A percentile compares a stretch with the other conserved stretches of the same genome.
Conservation (phyloP, 1,139 yeast genomes). For the Blastobotrys aristatus region DNA sequence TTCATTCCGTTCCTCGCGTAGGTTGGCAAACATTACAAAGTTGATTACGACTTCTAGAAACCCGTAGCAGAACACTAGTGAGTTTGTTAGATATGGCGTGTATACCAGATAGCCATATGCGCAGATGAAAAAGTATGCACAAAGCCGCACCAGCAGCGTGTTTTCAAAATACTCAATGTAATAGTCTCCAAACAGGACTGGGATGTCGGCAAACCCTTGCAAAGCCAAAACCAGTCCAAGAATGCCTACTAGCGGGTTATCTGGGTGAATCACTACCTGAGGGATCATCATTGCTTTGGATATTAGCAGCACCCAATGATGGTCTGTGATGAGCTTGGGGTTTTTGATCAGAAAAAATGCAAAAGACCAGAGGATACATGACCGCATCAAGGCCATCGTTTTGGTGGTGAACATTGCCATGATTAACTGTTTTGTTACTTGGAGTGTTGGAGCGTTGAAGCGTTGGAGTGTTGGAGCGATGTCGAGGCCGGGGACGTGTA, state of each 20-base stretch:
- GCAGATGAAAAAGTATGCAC: constrained; percentile 48
- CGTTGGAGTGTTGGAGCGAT: too few relatives aligned
- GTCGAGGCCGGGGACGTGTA: too few relatives aligned
- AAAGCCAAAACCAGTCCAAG: constrained; percentile 39
- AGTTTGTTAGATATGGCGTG: constrained; percentile 40
- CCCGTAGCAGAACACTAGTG: constrained; percentile 46
- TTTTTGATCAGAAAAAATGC: constrained; percentile 40
- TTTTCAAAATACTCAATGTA: constrained; percentile 53
- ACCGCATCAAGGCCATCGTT: constrained; percentile 35
- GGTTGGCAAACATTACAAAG: constrained; percentile 29
- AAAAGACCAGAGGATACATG: constrained; percentile 41
- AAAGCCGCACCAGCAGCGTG: constrained; percentile 59
- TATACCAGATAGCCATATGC: constrained; percentile 38
- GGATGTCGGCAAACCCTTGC: constrained; percentile 31
- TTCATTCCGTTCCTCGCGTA: constrained; percentile 39
- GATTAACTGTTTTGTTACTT: constrained; percentile 7
- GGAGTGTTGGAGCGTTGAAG: too few relatives aligned
- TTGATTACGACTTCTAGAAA: constrained; percentile 42
- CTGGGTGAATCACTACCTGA: constrained; percentile 35
- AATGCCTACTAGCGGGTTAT: constrained; percentile 44
- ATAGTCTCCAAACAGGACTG: constrained; percentile 25
- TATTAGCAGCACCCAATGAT: constrained; percentile 46
- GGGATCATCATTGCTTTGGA: constrained; percentile 55
- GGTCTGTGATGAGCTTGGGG: constrained; percentile 36
- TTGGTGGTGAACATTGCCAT: constrained; percentile 28